phyloP scores from a whole-genome alignment of 441 rosid genomes.

The Populus hybrid region DNA sequence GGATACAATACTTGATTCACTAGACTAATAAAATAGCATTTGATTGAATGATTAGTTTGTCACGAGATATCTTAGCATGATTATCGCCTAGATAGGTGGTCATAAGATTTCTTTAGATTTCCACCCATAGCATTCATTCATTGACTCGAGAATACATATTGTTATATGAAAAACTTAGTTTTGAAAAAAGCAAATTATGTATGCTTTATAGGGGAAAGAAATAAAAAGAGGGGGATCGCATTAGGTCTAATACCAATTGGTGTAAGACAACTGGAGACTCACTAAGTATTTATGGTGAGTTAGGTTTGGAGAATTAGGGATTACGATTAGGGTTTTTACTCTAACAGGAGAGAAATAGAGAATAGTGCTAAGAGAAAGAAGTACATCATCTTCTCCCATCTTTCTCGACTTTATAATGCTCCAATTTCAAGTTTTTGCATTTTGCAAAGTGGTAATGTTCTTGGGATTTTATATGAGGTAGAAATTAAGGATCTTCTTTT shows the following conservation, averaged over 20 bases:
- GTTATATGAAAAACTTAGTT: background rate
- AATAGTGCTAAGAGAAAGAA: background rate
- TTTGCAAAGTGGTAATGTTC: background rate
- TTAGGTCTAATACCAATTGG: background rate
- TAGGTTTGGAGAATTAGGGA: background rate
- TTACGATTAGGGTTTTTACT: background rate
- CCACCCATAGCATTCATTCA: too few species aligned
- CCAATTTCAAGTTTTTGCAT: background rate
- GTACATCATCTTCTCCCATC: too few species aligned
- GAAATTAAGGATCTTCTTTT: background rate
- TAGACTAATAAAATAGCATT: too few species aligned
- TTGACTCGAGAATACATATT: background rate
- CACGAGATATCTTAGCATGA: too few species aligned
- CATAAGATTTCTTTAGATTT: too few species aligned
- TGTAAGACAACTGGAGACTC: background rate
- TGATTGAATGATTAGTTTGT: too few species aligned
- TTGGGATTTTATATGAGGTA: background rate
- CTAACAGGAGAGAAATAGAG: background rate
- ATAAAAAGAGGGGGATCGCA: background rate
- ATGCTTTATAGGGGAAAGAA: background rate
- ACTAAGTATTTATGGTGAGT: background rate
- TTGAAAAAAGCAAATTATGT: background rate
- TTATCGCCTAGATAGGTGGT: too few species aligned
- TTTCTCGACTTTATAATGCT: background rate
- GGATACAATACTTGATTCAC: too few species aligned